These are phyloP conservation scores for Podaxis pistillaris DNA, from an alignment of 768 basidiomycete species.

Conservation along the genomic window DNA sequence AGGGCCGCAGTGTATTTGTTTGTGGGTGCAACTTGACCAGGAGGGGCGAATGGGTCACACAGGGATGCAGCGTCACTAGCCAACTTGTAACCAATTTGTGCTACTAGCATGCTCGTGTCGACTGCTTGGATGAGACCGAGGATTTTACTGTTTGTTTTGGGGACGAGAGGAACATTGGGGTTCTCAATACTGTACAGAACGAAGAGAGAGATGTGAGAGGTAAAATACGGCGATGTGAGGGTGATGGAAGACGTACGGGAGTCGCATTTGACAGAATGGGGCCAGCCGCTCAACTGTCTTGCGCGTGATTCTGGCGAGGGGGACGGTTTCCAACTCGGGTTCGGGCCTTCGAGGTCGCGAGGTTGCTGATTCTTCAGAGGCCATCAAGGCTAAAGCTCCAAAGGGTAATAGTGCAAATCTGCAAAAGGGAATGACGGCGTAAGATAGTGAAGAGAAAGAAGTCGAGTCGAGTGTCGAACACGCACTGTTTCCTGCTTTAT, in stretches of 20 bases:
- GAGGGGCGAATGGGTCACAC: conserved; percentile 21
- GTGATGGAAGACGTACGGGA: neutral
- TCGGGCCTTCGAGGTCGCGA: conserved; percentile 3
- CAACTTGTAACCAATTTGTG: conserved; percentile 27
- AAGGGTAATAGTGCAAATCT: neutral
- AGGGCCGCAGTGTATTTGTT: conserved; percentile 10
- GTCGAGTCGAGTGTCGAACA: neutral
- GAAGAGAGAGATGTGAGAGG: neutral
- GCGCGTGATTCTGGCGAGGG: conserved; percentile 10
- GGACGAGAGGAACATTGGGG: conserved; percentile 18
- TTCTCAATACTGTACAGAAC: neutral
- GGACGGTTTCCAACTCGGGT: conserved; percentile 9
- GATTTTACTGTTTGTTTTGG: conserved; percentile 29
- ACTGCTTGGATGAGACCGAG: conserved; percentile 25
- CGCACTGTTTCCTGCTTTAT: conserved; percentile 1
- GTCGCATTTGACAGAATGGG: conserved; percentile 17
- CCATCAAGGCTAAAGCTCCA: neutral
- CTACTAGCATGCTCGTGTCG: conserved; percentile 29
- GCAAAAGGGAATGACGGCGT: neutral
- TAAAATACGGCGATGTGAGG: neutral
- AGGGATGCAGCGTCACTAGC: conserved; percentile 24
- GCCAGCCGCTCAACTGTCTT: conserved; percentile 16
- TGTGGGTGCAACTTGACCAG: neutral
- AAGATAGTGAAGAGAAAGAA: conserved; percentile 1
- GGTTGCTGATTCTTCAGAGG: neutral